Evolutionary conservation across 768 basidiomycete species (phyloP).

Genomic region (Naganishia onofrii): DNA sequence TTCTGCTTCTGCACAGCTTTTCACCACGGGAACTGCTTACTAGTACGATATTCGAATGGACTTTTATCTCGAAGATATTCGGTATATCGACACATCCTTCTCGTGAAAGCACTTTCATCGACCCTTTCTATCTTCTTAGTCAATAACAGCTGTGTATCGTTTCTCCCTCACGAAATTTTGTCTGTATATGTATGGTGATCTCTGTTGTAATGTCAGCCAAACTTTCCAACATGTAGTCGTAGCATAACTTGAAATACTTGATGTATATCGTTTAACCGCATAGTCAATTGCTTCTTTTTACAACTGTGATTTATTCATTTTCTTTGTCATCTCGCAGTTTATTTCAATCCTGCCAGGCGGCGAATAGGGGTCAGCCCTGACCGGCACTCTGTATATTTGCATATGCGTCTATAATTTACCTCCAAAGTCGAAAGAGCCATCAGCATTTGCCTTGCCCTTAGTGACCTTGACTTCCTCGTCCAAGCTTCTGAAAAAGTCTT

Average conservation of each 20-base stretch:
- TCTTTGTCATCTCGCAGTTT: background rate
- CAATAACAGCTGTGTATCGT: too few species aligned
- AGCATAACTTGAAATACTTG: background rate
- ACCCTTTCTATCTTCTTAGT: too few species aligned
- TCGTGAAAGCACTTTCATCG: too few species aligned
- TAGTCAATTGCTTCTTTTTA: background rate
- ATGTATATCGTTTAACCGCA: background rate
- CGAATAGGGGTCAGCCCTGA: background rate
- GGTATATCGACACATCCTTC: too few species aligned
- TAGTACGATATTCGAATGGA: background rate
- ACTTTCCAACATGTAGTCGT: too few species aligned
- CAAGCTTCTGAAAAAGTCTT: slow-evolving; percentile 30
- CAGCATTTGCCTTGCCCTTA: slow-evolving; percentile 17
- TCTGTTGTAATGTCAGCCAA: too few species aligned
- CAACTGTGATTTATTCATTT: background rate
- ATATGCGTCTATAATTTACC: slow-evolving; percentile 11
- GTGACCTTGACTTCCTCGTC: slow-evolving; percentile 30
- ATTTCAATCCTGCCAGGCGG: background rate
- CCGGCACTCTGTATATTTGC: background rate
- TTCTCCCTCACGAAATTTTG: too few species aligned
- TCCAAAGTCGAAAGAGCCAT: slow-evolving; percentile 23
- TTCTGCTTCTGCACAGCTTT: background rate
- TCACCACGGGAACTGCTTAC: background rate
- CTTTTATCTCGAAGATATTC: too few species aligned
- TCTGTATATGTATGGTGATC: too few species aligned